Evolutionary conservation across 2,329 filamentous ascomycete species (phyloP), one percentile per base, ranked within the genome.

Genomic region (Alternaria gansuensis): DNA sequence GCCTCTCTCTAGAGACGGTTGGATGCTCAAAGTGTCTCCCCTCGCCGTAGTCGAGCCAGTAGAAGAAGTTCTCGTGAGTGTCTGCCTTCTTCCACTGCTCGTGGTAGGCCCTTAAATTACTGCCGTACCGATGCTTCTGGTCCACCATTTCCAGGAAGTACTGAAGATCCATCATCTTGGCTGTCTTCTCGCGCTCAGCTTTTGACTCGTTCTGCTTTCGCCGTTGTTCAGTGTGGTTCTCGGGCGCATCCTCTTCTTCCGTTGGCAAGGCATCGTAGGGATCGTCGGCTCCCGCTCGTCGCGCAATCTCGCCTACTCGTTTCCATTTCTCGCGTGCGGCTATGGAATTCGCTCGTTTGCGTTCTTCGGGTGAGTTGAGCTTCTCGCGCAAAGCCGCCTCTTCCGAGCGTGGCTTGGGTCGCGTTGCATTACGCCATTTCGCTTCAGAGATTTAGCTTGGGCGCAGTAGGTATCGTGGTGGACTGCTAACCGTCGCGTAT

Each of bases 91-190:
- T 92, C 93, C 93, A 97, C 64, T 90, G 87, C 59, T 87, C 86
- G 71, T 97, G 93, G 68, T 97, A 97, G 31, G 86, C 85, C 31
- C 90, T 84, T 50, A 97, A 78, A 66, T 95, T 96, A 53, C 88
- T 90, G 4, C 93, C 93, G 71, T 97, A 96, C 4, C 93, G 87
- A 74, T 97, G 93, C 76, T 96, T 93, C 45, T 88, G 80, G 74
- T 95, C 91, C 7, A 94, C 88, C 90, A 96, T 93, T 70, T 97
- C 87, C 1, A 88, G 81, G 63, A 95, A 96, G 73, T 96, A 96
- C 71, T 91, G 89, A 34, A 96, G 76, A 17, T 92, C 91, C 90
- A 96, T 94, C 75, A 87, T 89, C 75, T 89, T 91, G 1, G 91
- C 88, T 5, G 85, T 86, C 66, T 87, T 85, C 59, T 87, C 86